Percentiles rank a stretch among this genome's conserved stretches.
Conservation (phyloP, 2,329 filamentous ascomycete genomes). For the Fusarium nelsonii region DNA sequence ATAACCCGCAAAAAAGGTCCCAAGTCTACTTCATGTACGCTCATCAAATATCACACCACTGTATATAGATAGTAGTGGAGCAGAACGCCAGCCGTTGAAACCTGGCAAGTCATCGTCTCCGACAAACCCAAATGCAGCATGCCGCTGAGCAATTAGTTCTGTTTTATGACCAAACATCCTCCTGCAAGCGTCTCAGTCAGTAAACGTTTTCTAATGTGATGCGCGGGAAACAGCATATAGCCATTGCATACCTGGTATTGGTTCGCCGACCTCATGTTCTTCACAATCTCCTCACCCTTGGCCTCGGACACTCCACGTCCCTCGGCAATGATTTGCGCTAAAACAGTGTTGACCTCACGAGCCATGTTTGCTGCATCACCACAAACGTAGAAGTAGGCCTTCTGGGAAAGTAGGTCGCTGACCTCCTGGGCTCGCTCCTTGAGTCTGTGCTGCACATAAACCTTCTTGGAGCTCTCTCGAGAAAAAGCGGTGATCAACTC, state of each 20-base stretch:
- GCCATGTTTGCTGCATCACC: conserved; percentile 98
- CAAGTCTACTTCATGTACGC: conserved; percentile 43
- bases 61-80: conserved; percentile 27
- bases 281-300: conserved; percentile 96
- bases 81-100: conserved; percentile 42
- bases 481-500: conserved; percentile 95
- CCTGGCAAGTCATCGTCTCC: conserved; percentile 40
- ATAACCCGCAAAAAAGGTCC: conserved; percentile 34
- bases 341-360: conserved; percentile 88
- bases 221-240: conserved; percentile 5
- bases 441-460: conserved; percentile 95
- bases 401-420: conserved; percentile 85
- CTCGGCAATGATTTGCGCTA: conserved; percentile 87
- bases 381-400: conserved; percentile 97
- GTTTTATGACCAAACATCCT: conserved; percentile 76
- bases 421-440: conserved; percentile 86
- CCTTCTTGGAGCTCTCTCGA: conserved; percentile 86
- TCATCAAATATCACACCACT: conserved; percentile 38
- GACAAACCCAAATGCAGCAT: conserved; percentile 40
- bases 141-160: conserved; percentile 19
- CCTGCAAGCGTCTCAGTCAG: conserved; percentile 58
- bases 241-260: conserved; percentile 84
- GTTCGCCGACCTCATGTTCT: conserved; percentile 93
- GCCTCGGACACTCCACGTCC: conserved; percentile 83
- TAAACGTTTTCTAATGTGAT: conserved; percentile 1